Evolutionary conservation across 2,329 filamentous ascomycete genomes (phyloP), one percentile per base, ranked within the genome.

Genomic region (Epichloe amarillans): DNA sequence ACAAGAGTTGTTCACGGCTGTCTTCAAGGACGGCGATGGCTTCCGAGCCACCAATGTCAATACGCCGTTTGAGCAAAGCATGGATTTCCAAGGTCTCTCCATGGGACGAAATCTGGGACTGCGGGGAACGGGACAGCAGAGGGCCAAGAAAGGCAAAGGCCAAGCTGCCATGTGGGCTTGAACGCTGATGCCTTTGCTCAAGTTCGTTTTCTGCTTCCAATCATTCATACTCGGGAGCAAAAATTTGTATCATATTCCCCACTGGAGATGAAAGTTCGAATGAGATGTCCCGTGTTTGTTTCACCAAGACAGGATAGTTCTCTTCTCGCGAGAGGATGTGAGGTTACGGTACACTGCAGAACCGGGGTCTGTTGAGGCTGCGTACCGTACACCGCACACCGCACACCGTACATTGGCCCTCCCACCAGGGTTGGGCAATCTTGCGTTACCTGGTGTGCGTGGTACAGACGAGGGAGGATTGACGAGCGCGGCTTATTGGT

Each of bases 21-120:
- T 95, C 1, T 82, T 96, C 57, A 82, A 82, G 61, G 86, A 93
- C 19, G 80, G 82, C 4, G 87, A 94, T 5, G 87, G 86, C 23
- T 85, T 84, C 66, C 64, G 69, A 5, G 56, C 54, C 33, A 42
- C 49, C 1, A 64, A 66, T 36, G 56, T 61, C 8, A 54, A 56
- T 1, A 39, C 54, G 5, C 46, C 52, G 5, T 61, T 61, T 1
- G 68, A 69, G n/a, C 58, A 60, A 26, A 50, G 52, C 10, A 54
- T 63, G 41, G 66, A 67, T 14, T 46, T 62, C 6, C 57, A 60
- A 42, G 56, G 57, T 3, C 40, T 59, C 2, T 54, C 56, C 1
- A 43, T 55, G 47, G 50, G 54, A 15, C 54, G 53, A 45, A 47
- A 36, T 4, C 40, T 52, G 12, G 21, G 50, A 5, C 44, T 49